Conservation (phyloP, 768 basidiomycete genomes). For the Mycena amicta region DNA sequence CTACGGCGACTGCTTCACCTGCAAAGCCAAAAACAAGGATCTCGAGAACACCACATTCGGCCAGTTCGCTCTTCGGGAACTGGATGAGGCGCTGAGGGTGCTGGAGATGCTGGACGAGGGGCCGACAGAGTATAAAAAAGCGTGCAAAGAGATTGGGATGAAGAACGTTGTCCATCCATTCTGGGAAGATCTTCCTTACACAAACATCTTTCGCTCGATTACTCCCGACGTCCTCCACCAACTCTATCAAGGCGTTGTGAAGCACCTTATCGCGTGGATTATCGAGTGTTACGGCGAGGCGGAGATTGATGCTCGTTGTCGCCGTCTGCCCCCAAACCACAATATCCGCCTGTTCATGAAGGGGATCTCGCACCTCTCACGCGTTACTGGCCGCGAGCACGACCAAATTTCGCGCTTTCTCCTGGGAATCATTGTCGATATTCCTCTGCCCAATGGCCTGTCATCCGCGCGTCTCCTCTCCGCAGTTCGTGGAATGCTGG, state of each 20-base stretch:
- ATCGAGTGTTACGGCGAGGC: conserved; percentile 5
- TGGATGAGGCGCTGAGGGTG: neutral
- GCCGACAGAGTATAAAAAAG: conserved; percentile 1
- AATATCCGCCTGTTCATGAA: conserved; percentile 27
- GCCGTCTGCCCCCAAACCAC: conserved; percentile 29
- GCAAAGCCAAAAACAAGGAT: too few relatives aligned
- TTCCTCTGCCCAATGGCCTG: neutral
- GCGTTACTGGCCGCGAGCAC: neutral
- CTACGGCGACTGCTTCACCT: conserved; percentile 18
- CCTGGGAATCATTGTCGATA: conserved; percentile 2
- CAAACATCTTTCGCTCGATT: conserved; percentile 34
- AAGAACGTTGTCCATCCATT: conserved; percentile 20
- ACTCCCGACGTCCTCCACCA: conserved; percentile 31
- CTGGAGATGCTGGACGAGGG: neutral
- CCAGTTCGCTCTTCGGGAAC: neutral
- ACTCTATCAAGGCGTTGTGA: conserved; percentile 30
- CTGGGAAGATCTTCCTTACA: conserved; percentile 25
- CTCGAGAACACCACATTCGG: too few relatives aligned
- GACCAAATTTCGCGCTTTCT: neutral
- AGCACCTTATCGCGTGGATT: conserved; percentile 32
- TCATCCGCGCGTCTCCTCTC: neutral
- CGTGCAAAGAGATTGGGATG: conserved; percentile 10
- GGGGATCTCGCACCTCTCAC: neutral
- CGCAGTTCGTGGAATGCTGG: neutral
- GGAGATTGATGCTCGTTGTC: conserved; percentile 32